Conservation (phyloP, 177 flowering plant species). For the Telopea speciosissima region DNA sequence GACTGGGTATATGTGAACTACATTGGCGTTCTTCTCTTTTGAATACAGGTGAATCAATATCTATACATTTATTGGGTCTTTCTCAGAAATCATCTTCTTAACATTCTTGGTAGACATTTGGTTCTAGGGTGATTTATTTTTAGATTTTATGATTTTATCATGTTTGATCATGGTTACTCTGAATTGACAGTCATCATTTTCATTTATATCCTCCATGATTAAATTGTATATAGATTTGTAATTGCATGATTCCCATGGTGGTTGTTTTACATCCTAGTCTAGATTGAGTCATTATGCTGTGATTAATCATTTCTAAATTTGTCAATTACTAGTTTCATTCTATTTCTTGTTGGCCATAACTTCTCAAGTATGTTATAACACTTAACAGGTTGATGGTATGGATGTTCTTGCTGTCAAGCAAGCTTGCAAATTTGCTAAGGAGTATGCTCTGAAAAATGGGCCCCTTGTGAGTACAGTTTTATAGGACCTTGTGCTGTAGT, state of each 20-base stretch:
- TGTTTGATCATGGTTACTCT: neutral
- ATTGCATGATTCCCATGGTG: neutral
- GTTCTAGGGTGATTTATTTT: neutral
- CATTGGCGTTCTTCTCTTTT: neutral
- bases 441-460: slow-evolving; percentile 84
- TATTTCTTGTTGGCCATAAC: neutral
- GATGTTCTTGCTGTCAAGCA: slow-evolving; percentile 96
- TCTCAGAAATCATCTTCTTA: neutral
- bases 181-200: neutral
- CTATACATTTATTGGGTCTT: neutral
- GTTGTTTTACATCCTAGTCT: neutral
- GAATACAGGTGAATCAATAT: neutral
- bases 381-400: slow-evolving; percentile 95
- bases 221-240: neutral
- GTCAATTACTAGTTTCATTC: neutral
- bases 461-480: slow-evolving; percentile 65
- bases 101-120: neutral
- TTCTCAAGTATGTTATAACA: slow-evolving; percentile 1
- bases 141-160: neutral
- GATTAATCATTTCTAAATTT: neutral
- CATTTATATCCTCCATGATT: neutral
- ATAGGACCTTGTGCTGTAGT: neutral
- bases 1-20: neutral
- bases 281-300: neutral
- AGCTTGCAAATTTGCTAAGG: slow-evolving; percentile 95